A percentile compares a stretch with the other conserved stretches of the same genome.
Conservation (phyloP, 768 basidiomycete genomes). For the Lyophyllum shimeji region DNA sequence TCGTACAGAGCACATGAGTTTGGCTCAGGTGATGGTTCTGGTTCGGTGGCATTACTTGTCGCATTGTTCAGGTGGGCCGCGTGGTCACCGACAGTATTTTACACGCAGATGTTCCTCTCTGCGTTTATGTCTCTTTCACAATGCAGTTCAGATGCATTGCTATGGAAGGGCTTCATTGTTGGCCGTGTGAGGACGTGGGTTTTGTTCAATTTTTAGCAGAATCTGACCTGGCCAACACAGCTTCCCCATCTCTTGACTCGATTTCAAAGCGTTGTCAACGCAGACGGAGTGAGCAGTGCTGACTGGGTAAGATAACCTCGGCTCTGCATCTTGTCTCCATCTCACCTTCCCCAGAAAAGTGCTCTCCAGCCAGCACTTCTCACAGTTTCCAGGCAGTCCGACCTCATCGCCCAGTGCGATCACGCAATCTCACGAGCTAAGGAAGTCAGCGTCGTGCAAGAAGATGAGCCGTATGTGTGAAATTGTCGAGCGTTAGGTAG, state of each 20-base stretch:
- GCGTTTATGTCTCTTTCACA: slow-evolving; percentile 65
- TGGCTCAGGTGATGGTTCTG: slow-evolving; percentile 57
- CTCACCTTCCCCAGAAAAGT: slow-evolving; percentile 26
- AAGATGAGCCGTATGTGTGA: slow-evolving; percentile 28
- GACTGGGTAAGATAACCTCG: slow-evolving; percentile 50
- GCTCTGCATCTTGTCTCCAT: background rate
- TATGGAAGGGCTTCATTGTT: slow-evolving; percentile 75
- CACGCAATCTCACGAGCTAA: slow-evolving; percentile 36
- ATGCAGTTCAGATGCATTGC: slow-evolving; percentile 29
- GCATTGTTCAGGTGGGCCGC: slow-evolving; percentile 60
- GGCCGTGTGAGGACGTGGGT: slow-evolving; percentile 54
- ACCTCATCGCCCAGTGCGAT: slow-evolving; percentile 58
- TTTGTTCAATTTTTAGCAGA: background rate
- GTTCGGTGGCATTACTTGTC: slow-evolving; percentile 54
- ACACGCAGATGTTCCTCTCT: slow-evolving; percentile 64
- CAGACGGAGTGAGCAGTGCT: slow-evolving; percentile 47
- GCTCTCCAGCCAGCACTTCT: slow-evolving; percentile 52
- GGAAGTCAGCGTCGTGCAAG: slow-evolving; percentile 22
- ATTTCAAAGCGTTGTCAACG: slow-evolving; percentile 56
- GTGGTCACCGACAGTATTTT: slow-evolving; percentile 64
- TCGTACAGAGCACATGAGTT: slow-evolving; percentile 56
- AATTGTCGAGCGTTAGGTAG: background rate
- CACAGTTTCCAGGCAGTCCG: slow-evolving; percentile 46
- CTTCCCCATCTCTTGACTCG: slow-evolving; percentile 56
- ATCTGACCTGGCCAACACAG: slow-evolving; percentile 32